Base-by-base conservation (phyloP, 1,284 basidiomycete species). In the Moniliella sp. region DNA sequence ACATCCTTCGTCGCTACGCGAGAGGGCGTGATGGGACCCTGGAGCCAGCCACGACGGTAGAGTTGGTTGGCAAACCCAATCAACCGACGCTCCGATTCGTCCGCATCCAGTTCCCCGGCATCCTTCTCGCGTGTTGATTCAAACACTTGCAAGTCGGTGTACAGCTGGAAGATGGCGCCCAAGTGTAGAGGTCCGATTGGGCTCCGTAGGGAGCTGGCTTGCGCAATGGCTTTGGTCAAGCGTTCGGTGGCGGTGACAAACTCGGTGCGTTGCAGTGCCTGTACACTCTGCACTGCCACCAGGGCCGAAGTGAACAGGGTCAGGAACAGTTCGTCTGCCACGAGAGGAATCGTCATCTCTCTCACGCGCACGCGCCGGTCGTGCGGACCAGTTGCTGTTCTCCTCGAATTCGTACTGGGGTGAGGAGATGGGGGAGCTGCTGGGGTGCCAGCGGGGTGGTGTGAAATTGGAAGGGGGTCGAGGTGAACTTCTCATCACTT, bases 111-210 rank as follows among this genome's bases (percentile, higher is more conserved):
- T 57, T 86, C 80, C 82, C 4, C 75, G 63, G n/a, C n/a, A 37
- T 69, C 67, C 2, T 69, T 62, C 57, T 91, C 84, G n/a, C 68
- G 62, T 16, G 72, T 62, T 27, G 70, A 72, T 57, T 88, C 82
- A 48, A 91, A 93, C 4, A 93, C 74, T 50, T 88, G 76, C 1
- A 73, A 65, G 46, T 93, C 82, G 32, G 80, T 67, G 64, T 88
- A 93, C 2, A 88, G 63, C 30, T 74, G 71, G 52, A 94, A 91
- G 19, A 93, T 77, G 61, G 82, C 75, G n/a, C n/a, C n/a, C n/a
- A n/a, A n/a, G n/a, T n/a, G n/a, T n/a, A n/a, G n/a, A n/a, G n/a
- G n/a, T n/a, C n/a, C n/a, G n/a, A n/a, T n/a, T n/a, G n/a, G n/a
- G n/a, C n/a, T n/a, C 17, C 86, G 66, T 86, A 86, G 93, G 25